Percentiles rank a stretch among this genome's conserved stretches.
Conservation (phyloP, 192 early-diverging fungal genomes). For the Powellomyces hirtus region DNA sequence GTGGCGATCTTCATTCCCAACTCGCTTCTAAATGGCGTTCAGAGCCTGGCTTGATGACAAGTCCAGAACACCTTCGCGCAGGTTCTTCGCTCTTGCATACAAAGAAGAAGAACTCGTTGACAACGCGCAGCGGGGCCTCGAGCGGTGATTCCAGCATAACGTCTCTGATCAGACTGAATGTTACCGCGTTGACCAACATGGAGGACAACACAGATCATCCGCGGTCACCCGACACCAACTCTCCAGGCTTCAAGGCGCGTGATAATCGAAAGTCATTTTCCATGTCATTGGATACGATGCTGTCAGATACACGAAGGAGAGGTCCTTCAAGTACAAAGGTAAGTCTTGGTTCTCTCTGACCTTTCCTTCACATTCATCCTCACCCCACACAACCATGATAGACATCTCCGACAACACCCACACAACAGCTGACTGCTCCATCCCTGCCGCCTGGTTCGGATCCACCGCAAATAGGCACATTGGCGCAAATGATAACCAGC, state of each 20-base stretch:
- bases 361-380: too few species aligned
- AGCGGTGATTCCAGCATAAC: slow-evolving; percentile 9
- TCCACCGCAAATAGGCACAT: not conserved
- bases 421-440: not conserved
- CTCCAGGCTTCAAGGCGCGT: not conserved
- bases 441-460: not conserved
- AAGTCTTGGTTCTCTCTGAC: too few species aligned
- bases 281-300: not conserved
- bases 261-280: not conserved
- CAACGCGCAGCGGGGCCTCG: not conserved
- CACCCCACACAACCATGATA: too few species aligned
- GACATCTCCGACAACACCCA: not conserved
- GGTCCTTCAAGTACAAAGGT: not conserved
- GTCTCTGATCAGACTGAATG: slow-evolving; percentile 9
- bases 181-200: slow-evolving; percentile 11
- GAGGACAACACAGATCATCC: slow-evolving; percentile 5
- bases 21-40: slow-evolving; percentile 4
- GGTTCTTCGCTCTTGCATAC: not conserved
- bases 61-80: not conserved
- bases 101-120: not conserved
- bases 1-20: not conserved
- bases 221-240: not conserved
- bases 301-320: not conserved
- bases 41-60: not conserved
- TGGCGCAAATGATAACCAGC: slow-evolving; percentile 2